A percentile compares a stretch with the other conserved stretches of the same genome.
Conservation (phyloP, 805 yeast species). For the Maudiozyma turicensis region DNA sequence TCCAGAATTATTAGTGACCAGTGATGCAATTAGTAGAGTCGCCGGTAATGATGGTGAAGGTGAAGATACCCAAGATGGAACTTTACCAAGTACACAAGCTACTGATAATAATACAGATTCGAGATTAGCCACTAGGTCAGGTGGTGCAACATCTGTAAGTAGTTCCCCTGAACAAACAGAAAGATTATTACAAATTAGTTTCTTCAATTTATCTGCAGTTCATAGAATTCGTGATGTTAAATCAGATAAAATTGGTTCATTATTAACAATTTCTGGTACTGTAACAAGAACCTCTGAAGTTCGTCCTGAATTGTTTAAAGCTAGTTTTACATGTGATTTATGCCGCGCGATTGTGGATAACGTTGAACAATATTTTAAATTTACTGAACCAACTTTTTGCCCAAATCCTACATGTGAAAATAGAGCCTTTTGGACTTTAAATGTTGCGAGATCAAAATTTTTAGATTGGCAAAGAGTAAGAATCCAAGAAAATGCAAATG, state of each 20-base stretch:
- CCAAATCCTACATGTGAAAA: slow-evolving; percentile 82
- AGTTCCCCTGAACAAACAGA: slow-evolving; percentile 46
- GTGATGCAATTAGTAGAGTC: slow-evolving; percentile 24
- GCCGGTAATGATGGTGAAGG: slow-evolving; percentile 24
- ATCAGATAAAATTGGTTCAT: slow-evolving; percentile 78
- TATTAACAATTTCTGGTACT: slow-evolving; percentile 83
- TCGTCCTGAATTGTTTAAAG: slow-evolving; percentile 84
- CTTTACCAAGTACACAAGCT: slow-evolving; percentile 3
- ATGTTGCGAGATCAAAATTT: slow-evolving; percentile 75
- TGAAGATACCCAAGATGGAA: slow-evolving; percentile 13
- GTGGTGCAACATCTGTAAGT: slow-evolving; percentile 33
- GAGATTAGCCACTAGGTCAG: slow-evolving; percentile 25
- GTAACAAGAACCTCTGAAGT: slow-evolving; percentile 95
- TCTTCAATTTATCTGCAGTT: slow-evolving; percentile 73
- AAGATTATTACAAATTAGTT: slow-evolving; percentile 78
- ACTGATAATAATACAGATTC: slow-evolving; percentile 11
- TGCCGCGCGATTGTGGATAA: slow-evolving; percentile 81
- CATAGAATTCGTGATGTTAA: slow-evolving; percentile 83
- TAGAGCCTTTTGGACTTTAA: slow-evolving; percentile 75
- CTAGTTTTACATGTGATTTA: slow-evolving; percentile 78
- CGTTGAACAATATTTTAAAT: slow-evolving; percentile 86
- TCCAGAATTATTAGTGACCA: slow-evolving; percentile 53
- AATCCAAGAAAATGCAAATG: slow-evolving; percentile 91
- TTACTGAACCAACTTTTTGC: slow-evolving; percentile 91
- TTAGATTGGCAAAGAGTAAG: slow-evolving; percentile 95